Conservation (phyloP, 108 stramenopile species). For the Epipyxis sp. region DNA sequence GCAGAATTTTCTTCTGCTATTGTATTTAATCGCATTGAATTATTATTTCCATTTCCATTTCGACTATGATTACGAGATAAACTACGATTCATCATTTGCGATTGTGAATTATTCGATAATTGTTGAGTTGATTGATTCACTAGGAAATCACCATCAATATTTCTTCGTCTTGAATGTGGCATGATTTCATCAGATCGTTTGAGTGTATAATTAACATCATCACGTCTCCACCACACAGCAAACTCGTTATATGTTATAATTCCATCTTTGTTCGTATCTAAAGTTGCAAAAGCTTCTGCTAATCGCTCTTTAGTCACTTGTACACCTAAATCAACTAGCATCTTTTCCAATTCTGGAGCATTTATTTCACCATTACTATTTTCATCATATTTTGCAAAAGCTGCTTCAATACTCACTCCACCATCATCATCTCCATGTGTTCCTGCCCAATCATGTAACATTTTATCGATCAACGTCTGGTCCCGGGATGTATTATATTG, state of each 20-base stretch:
- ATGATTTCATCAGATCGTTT: conserved; percentile 25
- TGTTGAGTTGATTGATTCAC: background rate
- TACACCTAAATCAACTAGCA: conserved; percentile 45
- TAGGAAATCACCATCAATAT: too few species aligned
- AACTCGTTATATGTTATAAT: conserved; percentile 43
- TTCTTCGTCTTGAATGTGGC: background rate
- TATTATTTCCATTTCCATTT: background rate
- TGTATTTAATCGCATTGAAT: background rate
- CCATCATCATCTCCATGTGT: conserved; percentile 29
- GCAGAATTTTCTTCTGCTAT: too few species aligned
- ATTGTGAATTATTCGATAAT: too few species aligned
- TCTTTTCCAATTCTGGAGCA: conserved; percentile 31
- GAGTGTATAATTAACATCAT: conserved; percentile 31
- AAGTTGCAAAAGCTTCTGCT: conserved; percentile 36
- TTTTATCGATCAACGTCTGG: conserved; percentile 10
- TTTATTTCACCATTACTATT: conserved; percentile 44
- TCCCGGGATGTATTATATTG: background rate
- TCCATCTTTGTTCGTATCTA: conserved; percentile 38
- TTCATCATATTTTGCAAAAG: conserved; percentile 42
- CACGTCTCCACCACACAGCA: conserved; percentile 38
- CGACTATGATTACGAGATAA: background rate
- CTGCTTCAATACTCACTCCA: conserved; percentile 40
- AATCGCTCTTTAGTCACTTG: conserved; percentile 45
- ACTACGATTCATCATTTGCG: background rate
- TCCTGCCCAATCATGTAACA: conserved; percentile 39